Conservation (phyloP, 805 yeast species). For the Yamadazyma paraphyllophila region DNA sequence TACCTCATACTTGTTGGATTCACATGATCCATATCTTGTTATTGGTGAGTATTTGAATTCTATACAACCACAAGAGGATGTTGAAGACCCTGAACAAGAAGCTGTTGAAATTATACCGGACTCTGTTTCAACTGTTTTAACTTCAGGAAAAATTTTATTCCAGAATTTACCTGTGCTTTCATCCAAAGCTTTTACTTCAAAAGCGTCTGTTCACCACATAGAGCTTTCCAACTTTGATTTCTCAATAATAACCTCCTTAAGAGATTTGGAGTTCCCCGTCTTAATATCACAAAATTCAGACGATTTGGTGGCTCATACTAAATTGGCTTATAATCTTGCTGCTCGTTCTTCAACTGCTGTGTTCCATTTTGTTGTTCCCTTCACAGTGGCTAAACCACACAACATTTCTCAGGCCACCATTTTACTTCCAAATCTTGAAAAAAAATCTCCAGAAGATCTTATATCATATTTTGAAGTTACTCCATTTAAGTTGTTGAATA, state of each 20-base stretch:
- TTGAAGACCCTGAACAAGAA: not conserved
- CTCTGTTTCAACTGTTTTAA: constrained; percentile 37
- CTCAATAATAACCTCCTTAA: constrained; percentile 65
- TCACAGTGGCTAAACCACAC: constrained; percentile 12
- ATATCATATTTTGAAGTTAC: constrained; percentile 22
- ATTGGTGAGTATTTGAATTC: constrained; percentile 17
- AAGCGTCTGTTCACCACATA: constrained; percentile 59
- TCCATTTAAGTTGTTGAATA: constrained; percentile 31
- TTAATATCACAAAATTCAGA: constrained; percentile 62
- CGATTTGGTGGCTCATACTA: constrained; percentile 51
- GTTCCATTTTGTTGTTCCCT: constrained; percentile 62
- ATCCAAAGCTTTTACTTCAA: constrained; percentile 29
- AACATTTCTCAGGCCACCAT: constrained; percentile 2
- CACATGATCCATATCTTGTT: constrained; percentile 54
- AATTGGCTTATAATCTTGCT: constrained; percentile 60
- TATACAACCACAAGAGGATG: not conserved
- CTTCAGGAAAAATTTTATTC: constrained; percentile 54
- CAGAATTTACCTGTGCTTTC: constrained; percentile 60
- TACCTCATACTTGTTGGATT: constrained; percentile 28
- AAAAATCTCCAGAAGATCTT: constrained; percentile 20
- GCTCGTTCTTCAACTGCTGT: constrained; percentile 51
- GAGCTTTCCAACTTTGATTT: constrained; percentile 61
- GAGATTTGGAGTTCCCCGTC: constrained; percentile 64
- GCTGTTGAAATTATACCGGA: constrained; percentile 1
- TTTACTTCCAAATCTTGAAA: constrained; percentile 10